Percentiles rank a stretch among this genome's conserved stretches.
phyloP scores from a whole-genome alignment of 306 rosid genomes.

The Quercus engelmannii region DNA sequence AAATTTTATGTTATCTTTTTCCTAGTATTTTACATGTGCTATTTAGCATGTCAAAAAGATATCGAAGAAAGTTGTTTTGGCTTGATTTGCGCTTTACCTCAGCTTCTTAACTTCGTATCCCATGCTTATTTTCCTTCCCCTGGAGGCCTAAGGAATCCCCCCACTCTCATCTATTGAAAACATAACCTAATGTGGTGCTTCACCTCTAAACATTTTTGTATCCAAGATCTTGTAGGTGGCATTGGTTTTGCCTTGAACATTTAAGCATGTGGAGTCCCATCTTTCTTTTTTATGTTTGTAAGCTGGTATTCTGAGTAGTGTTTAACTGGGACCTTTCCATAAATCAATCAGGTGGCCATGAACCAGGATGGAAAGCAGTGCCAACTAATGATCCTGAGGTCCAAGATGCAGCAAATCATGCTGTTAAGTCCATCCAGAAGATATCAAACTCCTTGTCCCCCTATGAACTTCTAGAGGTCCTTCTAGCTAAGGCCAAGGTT shows the following conservation, averaged over 20 bases:
- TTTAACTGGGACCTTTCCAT: background rate
- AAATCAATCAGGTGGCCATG: slow-evolving; percentile 25
- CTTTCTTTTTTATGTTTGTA: background rate
- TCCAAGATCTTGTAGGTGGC: background rate
- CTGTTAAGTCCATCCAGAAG: slow-evolving; percentile 27
- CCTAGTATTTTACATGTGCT: background rate
- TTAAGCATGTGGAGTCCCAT: background rate
- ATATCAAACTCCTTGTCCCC: slow-evolving; percentile 31
- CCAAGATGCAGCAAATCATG: slow-evolving; percentile 45
- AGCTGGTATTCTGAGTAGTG: slow-evolving; percentile 6
- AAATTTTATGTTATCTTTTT: too few relatives aligned
- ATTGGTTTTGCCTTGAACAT: background rate
- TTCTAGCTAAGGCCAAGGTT: slow-evolving; percentile 45
- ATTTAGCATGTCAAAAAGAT: background rate
- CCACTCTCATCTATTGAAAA: background rate
- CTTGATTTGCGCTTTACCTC: background rate
- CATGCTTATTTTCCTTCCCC: background rate
- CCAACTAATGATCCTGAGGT: slow-evolving; percentile 33
- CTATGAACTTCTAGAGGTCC: slow-evolving; percentile 35
- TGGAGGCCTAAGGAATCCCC: background rate
- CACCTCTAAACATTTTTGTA: background rate
- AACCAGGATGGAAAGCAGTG: slow-evolving; percentile 31
- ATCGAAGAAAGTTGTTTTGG: background rate
- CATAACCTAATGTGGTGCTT: background rate
- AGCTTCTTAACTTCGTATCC: background rate